These are phyloP conservation scores for Capsicum baccatum DNA, from an alignment of 257 asterid genomes.

Conservation along the genomic window DNA sequence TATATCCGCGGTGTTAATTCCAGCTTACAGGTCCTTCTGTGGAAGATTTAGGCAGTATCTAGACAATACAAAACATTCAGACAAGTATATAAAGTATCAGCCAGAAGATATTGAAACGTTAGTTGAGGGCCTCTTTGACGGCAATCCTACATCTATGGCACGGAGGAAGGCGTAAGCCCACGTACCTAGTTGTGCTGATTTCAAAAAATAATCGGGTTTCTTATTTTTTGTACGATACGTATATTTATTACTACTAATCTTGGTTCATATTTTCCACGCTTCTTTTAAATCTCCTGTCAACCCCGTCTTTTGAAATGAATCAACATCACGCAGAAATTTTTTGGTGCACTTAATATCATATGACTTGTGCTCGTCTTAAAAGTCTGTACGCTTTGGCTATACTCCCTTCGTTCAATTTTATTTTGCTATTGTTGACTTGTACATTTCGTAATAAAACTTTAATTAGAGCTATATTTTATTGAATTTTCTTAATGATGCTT, in stretches of 20 bases:
- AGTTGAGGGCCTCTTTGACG: slow-evolving; percentile 80
- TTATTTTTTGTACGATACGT: slow-evolving; percentile 21
- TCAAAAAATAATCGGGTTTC: background rate
- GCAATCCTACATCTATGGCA: slow-evolving; percentile 61
- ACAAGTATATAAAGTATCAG: slow-evolving; percentile 76
- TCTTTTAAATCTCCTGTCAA: background rate
- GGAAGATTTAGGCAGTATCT: slow-evolving; percentile 75
- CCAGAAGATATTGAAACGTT: slow-evolving; percentile 84
- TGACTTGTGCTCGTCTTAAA: background rate
- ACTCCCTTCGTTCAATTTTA: too few species aligned
- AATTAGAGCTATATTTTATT: too few species aligned
- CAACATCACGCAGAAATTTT: background rate
- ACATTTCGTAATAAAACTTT: too few species aligned
- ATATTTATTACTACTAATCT: background rate
- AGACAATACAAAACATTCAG: slow-evolving; percentile 62
- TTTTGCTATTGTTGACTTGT: too few species aligned
- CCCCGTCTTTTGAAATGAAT: background rate
- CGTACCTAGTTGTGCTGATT: background rate
- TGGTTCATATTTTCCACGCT: background rate
- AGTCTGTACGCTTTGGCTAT: too few species aligned
- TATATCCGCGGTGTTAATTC: slow-evolving; percentile 69
- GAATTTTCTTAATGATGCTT: too few species aligned
- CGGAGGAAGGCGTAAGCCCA: slow-evolving; percentile 54
- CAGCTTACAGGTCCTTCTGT: slow-evolving; percentile 80
- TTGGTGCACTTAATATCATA: background rate